Percentiles rank a stretch among this genome's conserved stretches.
phyloP scores from a whole-genome alignment of 345 rosid genomes.

The Bruguiera gymnorhiza region DNA sequence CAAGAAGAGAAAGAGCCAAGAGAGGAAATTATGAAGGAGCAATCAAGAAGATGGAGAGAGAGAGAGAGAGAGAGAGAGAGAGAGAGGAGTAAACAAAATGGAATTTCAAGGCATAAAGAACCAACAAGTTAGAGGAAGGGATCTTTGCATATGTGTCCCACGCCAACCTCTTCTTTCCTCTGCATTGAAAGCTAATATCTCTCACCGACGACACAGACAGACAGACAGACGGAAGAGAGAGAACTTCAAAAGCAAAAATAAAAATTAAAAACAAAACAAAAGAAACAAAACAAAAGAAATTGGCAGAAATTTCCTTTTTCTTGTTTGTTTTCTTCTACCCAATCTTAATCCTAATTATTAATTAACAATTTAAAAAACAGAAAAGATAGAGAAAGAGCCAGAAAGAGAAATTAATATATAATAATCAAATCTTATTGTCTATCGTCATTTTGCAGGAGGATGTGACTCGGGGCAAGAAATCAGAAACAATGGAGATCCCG shows the following conservation, averaged over 20 bases:
- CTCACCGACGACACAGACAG: conserved; percentile 16
- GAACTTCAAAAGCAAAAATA: background rate
- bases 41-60: background rate
- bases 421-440: conserved; percentile 10
- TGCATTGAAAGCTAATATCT: conserved; percentile 43
- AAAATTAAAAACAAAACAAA: conserved; percentile 16
- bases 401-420: background rate
- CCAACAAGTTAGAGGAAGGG: conserved; percentile 28
- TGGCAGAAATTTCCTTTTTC: conserved; percentile 20
- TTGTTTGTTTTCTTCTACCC: conserved; percentile 26
- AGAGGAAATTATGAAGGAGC: conserved; percentile 8
- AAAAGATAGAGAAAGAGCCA: background rate
- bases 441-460: conserved; percentile 5
- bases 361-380: background rate
- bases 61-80: background rate
- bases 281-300: conserved; percentile 10
- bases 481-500: conserved; percentile 10
- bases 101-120: conserved; percentile 20
- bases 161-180: conserved; percentile 23
- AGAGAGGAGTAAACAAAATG: background rate
- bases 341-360: conserved; percentile 27
- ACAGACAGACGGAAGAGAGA: background rate
- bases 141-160: conserved; percentile 41
- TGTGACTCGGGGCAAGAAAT: conserved; percentile 2
- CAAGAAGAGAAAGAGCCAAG: background rate